Evolutionary conservation across 2,329 filamentous ascomycete species (phyloP).

Genomic region (Stenocarpella maydis): DNA sequence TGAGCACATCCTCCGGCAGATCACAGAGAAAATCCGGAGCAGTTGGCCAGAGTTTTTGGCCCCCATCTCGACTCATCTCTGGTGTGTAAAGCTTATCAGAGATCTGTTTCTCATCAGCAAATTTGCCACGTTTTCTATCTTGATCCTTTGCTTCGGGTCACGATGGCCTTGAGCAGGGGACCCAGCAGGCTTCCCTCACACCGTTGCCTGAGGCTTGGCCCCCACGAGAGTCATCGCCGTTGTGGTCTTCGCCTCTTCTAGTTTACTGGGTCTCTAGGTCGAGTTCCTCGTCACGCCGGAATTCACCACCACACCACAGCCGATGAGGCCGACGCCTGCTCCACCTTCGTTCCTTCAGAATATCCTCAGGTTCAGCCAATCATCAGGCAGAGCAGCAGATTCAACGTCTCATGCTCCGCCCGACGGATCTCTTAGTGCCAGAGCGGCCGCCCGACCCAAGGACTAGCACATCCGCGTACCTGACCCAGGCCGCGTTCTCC

Average conservation of each 20-base stretch:
- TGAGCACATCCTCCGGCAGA: slow-evolving; percentile 4
- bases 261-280: neutral
- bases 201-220: slow-evolving; percentile 26
- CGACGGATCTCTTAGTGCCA: slow-evolving; percentile 30
- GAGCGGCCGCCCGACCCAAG: slow-evolving; percentile 32
- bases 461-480: slow-evolving; percentile 13
- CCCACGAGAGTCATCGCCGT: slow-evolving; percentile 10
- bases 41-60: slow-evolving; percentile 9
- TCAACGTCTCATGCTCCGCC: slow-evolving; percentile 23
- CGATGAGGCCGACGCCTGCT: slow-evolving; percentile 23
- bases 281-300: neutral
- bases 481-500: neutral
- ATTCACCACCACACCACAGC: slow-evolving; percentile 5
- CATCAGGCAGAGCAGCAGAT: neutral
- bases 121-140: slow-evolving; percentile 26
- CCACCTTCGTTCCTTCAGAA: slow-evolving; percentile 23
- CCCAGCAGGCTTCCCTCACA: neutral
- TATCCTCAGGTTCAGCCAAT: slow-evolving; percentile 20
- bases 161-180: neutral
- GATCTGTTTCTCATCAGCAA: neutral
- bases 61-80: slow-evolving; percentile 27
- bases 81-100: slow-evolving; percentile 7
- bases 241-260: neutral
- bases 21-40: neutral
- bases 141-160: slow-evolving; percentile 5